Conservation (phyloP, 129 eudicot genomes). For the Pulicaria dysenterica region DNA sequence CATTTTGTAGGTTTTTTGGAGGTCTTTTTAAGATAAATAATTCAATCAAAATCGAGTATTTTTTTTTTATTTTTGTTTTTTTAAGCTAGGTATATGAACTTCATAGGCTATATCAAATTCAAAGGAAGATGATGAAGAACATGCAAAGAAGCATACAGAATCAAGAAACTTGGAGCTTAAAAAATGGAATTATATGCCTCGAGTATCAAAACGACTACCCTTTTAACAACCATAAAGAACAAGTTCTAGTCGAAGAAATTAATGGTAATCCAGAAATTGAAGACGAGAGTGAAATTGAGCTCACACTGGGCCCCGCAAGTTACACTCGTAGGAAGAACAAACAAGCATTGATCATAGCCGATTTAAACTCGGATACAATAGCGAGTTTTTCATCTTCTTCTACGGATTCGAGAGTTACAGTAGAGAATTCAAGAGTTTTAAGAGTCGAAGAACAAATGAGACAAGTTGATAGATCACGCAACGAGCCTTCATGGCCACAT, state of each 20-base stretch:
- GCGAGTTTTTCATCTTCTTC: constrained; percentile 38
- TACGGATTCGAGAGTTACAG: constrained; percentile 25
- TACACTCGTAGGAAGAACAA: constrained; percentile 20
- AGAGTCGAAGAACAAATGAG: constrained; percentile 16
- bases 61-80: neutral
- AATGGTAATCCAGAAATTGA: constrained; percentile 22
- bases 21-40: neutral
- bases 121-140: constrained; percentile 30
- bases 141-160: constrained; percentile 35
- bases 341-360: neutral
- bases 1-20: neutral
- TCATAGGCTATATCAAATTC: constrained; percentile 37
- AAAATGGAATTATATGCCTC: constrained; percentile 2
- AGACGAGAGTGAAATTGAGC: constrained; percentile 39
- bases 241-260: neutral
- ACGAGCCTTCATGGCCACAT: constrained; percentile 20
- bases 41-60: neutral
- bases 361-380: constrained; percentile 26
- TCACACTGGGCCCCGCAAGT: constrained; percentile 38
- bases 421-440: constrained; percentile 23
- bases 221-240: constrained; percentile 14
- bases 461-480: constrained; percentile 26
- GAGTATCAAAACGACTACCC: constrained; percentile 16
- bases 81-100: constrained; percentile 40
- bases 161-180: constrained; percentile 32